A percentile compares a stretch with the other conserved stretches of the same genome.
phyloP scores from a whole-genome alignment of 2,329 filamentous ascomycete species.

The Trichoderma arundinaceum region DNA sequence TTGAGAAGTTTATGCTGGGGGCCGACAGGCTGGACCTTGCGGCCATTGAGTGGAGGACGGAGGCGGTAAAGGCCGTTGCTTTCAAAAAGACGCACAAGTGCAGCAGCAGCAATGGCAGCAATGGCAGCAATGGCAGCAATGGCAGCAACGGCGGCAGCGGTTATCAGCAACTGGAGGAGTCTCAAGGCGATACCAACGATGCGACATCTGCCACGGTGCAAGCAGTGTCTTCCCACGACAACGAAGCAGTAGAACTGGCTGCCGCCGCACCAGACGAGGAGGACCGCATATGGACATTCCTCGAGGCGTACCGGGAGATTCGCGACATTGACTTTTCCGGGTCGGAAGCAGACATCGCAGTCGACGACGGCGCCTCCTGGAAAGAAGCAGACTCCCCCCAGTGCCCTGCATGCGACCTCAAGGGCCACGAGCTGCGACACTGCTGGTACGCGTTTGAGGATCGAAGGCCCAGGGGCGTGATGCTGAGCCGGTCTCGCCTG shows the following conservation, averaged over 20 bases:
- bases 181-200: not conserved
- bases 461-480: conserved; percentile 16
- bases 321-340: conserved; percentile 20
- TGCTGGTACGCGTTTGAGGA: conserved; percentile 31
- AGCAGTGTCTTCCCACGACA: not conserved
- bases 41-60: conserved; percentile 28
- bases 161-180: not conserved
- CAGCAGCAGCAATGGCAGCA: not conserved
- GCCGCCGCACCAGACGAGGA: conserved; percentile 5
- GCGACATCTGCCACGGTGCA: not conserved
- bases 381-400: conserved; percentile 15
- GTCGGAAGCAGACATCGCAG: conserved; percentile 3
- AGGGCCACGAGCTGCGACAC: conserved; percentile 26
- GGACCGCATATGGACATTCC: conserved; percentile 26
- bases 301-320: conserved; percentile 26
- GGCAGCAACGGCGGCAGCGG: not conserved
- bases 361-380: conserved; percentile 13
- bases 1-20: conserved; percentile 25
- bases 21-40: conserved; percentile 25
- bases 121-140: not conserved
- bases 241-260: conserved; percentile 19
- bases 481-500: conserved; percentile 23
- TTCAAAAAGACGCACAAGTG: conserved; percentile 12
- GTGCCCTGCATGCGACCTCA: conserved; percentile 27
- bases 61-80: conserved; percentile 22